Evolutionary conservation across 768 basidiomycete genomes (phyloP), one percentile per base, ranked within the genome.

Genomic region (Trametes meyenii): DNA sequence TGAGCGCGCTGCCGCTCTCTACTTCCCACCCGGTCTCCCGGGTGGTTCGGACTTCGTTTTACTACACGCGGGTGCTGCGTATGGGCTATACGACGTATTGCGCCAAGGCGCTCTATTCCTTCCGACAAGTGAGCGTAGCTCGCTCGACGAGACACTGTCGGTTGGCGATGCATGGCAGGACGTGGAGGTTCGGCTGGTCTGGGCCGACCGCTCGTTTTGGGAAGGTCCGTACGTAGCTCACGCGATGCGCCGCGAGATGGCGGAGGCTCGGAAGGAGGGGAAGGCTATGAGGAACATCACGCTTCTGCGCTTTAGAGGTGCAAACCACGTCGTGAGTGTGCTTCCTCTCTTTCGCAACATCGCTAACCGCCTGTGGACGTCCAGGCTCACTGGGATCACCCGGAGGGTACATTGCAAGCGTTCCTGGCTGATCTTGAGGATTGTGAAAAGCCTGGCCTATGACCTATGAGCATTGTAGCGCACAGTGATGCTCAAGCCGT

Each of bases 131-230:
- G 56, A 23, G n/a, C 19, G 10, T 1, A 13, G 12, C 26, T 14
- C 21, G 5, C 29, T 33, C 8, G 36, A 36, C 5, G 24, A 24
- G 17, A 19, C 13, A 13, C 13, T 6, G 8, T 14, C 14, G 36
- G 17, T 26, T 5, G 49, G 40, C n/a, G 49, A 50, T 19, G 49
- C 16, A 17, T 58, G 57, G 57, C 26, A 29, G 26, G 49, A 58
- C 26, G 49, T 58, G n/a, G 57, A 58, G 21, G 39, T 58, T 1
- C 57, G 40, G 17, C 33, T 35, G 17, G 50, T 58, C 7, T 58
- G 57, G 57, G 49, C 49, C 39, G 57, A 58, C 19, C 49, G 36
- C 12, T 58, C 57, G 12, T 19, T 58, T 5, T 58, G 57, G 57
- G 57, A 58, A 40, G 49, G 35, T 1, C 57, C 57, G 4, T 58